A percentile compares a stretch with the other conserved stretches of the same genome.
phyloP scores from a whole-genome alignment of 441 rosid species.

The Erodium trifolium region DNA sequence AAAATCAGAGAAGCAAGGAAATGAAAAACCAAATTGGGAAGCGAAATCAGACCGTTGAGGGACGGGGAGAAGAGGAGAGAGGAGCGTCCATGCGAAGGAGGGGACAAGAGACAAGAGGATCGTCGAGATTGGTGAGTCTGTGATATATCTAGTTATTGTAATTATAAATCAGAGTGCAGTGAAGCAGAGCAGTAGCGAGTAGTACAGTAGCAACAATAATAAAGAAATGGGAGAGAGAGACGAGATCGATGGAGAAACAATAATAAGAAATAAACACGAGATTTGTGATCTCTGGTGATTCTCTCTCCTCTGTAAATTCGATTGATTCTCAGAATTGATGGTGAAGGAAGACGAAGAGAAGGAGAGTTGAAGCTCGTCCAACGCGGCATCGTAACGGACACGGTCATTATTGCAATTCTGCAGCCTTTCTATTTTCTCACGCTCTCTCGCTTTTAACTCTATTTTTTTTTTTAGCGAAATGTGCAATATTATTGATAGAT shows the following conservation, averaged over 20 bases:
- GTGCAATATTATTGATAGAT: no score
- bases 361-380: conserved; percentile 20
- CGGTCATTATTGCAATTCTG: conserved; percentile 14
- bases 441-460: not conserved
- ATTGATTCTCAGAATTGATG: conserved; percentile 1
- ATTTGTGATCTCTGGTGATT: not conserved
- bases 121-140: conserved; percentile 19
- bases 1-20: not conserved
- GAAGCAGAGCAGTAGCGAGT: not conserved
- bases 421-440: not conserved
- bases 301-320: not conserved
- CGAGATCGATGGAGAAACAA: not conserved
- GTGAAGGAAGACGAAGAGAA: conserved; percentile 1
- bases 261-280: not conserved
- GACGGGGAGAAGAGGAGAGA: conserved; percentile 17
- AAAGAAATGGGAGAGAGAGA: not conserved
- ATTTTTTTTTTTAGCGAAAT: no score
- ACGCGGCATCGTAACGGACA: conserved; percentile 40
- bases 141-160: conserved; percentile 11
- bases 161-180: not conserved
- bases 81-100: conserved; percentile 32
- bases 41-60: conserved; percentile 39
- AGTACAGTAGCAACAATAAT: not conserved
- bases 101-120: conserved; percentile 5
- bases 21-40: not conserved